Evolutionary conservation across 2,329 filamentous ascomycete genomes (phyloP), one percentile per base, ranked within the genome.

Genomic region (Pestalotiopsis sp.): DNA sequence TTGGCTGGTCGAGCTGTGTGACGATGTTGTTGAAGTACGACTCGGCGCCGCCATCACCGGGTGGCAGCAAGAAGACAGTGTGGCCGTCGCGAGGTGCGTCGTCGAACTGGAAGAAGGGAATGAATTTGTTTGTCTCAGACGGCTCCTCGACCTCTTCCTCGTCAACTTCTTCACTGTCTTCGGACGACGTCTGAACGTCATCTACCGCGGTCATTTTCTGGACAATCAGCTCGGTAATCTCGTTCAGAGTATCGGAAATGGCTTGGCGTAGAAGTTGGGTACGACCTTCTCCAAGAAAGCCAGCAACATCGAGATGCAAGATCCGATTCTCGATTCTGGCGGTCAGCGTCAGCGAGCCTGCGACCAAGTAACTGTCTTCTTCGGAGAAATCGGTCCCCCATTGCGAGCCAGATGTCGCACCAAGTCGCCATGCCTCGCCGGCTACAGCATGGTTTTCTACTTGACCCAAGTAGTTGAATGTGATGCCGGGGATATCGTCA

Each of bases 1-100:
- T 38, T 27, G 25, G 57, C 25, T 60, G 7, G 57, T 27, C 25
- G 20, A 60, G 57, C 14, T 38, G 25, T n/a, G 57, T 14, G 14
- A 60, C 57, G n/a, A 60, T 60, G 57, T 60, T 60, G 25, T 60
- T 27, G 25, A 60, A 60, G 57, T 60, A 60, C 7, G 25, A 31
- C 57, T 60, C 57, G 4, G 57, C 57, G 20, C 57, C 57, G 9
- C 57, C 57, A 6, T 60, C 57, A 23, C 57, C 57, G 13, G 57
- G 57, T 27, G 57, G 57, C 57, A 60, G 57, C 57, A 60, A 6
- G 12, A 60, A 60, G 25, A 60, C 25, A 1, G 57, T 27, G 1
- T n/a, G 57, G 3, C 57, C 57, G 20, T 38, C 7, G 25, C 57
- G 25, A 1, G 57, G 25, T 3, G 25, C 57, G 7, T 60, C 57